Conservation (phyloP, 2,329 filamentous ascomycete species). For the Trichoderma aggressivum region DNA sequence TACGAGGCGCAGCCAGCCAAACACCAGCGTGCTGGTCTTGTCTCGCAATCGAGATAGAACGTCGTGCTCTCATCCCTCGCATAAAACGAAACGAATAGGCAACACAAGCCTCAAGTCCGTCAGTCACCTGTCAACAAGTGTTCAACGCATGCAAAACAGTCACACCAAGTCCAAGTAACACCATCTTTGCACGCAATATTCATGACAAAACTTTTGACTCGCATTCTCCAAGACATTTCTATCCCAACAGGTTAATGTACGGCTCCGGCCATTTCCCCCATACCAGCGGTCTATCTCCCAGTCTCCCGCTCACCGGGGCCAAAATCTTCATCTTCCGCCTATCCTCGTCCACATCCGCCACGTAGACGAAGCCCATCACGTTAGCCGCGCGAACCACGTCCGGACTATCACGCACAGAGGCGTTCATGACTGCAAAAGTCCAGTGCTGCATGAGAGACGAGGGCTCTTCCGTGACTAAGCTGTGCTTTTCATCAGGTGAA, state of each 20-base stretch:
- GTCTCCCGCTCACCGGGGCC: constrained; percentile 75
- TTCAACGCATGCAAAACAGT: not conserved
- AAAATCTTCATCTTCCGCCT: constrained; percentile 77
- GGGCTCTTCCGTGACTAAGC: constrained; percentile 63
- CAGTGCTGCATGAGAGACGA: constrained; percentile 71
- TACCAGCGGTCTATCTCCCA: constrained; percentile 76
- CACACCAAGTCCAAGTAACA: not conserved
- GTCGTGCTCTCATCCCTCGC: not conserved
- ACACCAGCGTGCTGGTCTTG: not conserved
- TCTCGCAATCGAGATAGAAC: not conserved
- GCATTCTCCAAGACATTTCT: not conserved
- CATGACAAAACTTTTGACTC: not conserved
- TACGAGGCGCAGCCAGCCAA: not conserved
- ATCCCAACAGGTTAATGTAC: constrained; percentile 70
- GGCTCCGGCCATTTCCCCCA: constrained; percentile 87
- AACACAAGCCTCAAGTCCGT: not conserved
- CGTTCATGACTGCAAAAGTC: constrained; percentile 81
- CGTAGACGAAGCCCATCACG: constrained; percentile 89
- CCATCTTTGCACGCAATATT: not conserved
- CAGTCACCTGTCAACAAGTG: not conserved
- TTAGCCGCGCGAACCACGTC: constrained; percentile 74
- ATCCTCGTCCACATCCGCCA: constrained; percentile 85
- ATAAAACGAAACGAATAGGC: not conserved
- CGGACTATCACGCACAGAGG: constrained; percentile 63
- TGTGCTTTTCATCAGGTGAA: constrained; percentile 30